Evolutionary conservation across 768 basidiomycete genomes (phyloP).

Genomic region (Tubosaeta brunneosetosa): DNA sequence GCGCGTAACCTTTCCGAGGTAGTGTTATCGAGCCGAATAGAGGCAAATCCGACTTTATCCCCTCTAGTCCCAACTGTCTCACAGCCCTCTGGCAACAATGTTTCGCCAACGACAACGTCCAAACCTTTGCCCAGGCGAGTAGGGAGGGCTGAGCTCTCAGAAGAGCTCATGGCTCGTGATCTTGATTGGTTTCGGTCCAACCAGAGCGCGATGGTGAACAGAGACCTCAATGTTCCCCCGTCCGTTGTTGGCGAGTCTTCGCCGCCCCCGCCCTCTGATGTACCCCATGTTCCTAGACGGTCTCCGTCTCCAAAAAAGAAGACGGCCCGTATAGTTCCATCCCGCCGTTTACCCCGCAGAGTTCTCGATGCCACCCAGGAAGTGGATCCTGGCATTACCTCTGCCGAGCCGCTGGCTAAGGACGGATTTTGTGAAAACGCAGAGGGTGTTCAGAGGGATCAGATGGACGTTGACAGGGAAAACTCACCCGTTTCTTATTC

Average conservation of each 20-base stretch:
- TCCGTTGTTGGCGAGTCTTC: neutral
- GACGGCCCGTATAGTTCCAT: conserved; percentile 25
- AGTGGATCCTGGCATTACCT: neutral
- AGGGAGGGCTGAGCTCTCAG: conserved; percentile 18
- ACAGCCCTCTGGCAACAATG: neutral
- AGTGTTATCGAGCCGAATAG: neutral
- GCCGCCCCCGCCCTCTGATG: neutral
- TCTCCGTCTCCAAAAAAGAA: conserved; percentile 14
- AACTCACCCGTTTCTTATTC: neutral
- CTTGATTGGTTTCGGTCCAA: conserved; percentile 27
- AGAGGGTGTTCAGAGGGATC: neutral
- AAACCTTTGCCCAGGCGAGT: conserved; percentile 28
- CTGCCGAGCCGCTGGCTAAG: neutral
- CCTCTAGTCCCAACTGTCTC: neutral
- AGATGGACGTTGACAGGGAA: conserved; percentile 5
- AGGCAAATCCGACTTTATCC: neutral
- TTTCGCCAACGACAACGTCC: neutral
- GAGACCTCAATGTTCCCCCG: neutral
- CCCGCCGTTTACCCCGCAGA: conserved; percentile 20
- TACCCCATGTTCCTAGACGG: neutral
- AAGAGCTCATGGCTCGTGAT: conserved; percentile 26
- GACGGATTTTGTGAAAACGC: neutral
- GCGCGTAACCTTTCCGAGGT: neutral
- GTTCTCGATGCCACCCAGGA: neutral
- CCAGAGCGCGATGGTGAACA: conserved; percentile 1